Evolutionary conservation across 768 basidiomycete species (phyloP).

Genomic region (Mycena latifolia): DNA sequence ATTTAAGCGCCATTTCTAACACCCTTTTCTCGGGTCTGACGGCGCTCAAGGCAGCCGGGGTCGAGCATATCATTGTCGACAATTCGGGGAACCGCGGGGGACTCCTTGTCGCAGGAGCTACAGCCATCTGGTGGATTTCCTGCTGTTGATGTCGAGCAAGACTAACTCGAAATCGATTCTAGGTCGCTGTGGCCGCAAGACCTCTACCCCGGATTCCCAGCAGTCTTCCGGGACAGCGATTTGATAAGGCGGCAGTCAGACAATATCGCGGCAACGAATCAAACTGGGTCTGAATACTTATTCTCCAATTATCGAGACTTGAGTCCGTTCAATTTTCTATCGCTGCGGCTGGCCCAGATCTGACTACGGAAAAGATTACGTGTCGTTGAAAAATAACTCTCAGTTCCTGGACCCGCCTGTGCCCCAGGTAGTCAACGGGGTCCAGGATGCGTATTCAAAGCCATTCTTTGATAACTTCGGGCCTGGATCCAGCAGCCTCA

Average conservation of each 20-base stretch:
- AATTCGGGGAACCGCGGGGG: conserved; percentile 32
- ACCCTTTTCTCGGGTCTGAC: conserved; percentile 22
- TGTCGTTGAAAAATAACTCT: conserved; percentile 25
- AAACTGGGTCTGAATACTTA: conserved; percentile 23
- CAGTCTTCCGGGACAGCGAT: conserved; percentile 6
- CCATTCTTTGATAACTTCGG: conserved; percentile 36
- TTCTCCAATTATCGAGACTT: conserved; percentile 32
- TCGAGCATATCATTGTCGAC: conserved; percentile 26
- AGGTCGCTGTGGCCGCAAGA: conserved; percentile 19
- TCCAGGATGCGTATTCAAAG: conserved; percentile 33
- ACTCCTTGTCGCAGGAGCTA: conserved; percentile 23
- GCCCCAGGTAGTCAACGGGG: conserved; percentile 33
- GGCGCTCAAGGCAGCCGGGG: conserved; percentile 18
- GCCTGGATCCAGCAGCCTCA: conserved; percentile 16
- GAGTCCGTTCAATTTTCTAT: background rate
- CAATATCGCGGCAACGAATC: conserved; percentile 18
- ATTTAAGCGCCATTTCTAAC: conserved; percentile 19
- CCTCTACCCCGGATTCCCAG: conserved; percentile 14
- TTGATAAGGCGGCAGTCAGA: conserved; percentile 33
- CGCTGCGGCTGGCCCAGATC: background rate
- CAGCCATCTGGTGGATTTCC: conserved; percentile 12
- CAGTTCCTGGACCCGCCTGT: conserved; percentile 36
- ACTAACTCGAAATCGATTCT: no score
- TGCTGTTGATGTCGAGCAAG: no score
- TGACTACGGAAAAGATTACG: conserved; percentile 20